Percentiles rank a stretch among this genome's conserved stretches.
Conservation (phyloP, 371 early-diverging fungal genomes). For the Mucor velutinosus region DNA sequence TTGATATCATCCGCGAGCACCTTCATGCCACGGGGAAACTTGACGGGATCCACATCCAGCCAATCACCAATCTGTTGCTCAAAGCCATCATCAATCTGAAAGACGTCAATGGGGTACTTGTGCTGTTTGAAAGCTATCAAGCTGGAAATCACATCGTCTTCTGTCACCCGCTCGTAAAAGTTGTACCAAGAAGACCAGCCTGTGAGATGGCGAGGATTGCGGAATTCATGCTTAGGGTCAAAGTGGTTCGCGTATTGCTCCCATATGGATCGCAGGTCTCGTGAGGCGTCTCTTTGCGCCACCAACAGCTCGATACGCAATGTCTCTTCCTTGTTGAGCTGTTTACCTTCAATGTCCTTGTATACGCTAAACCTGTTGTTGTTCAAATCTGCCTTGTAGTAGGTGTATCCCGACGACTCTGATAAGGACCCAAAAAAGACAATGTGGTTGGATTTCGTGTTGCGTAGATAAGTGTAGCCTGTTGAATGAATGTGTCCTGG, state of each 20-base stretch:
- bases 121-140: conserved; percentile 38
- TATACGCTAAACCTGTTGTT: conserved; percentile 38
- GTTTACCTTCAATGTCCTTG: conserved; percentile 53
- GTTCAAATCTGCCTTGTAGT: conserved; percentile 49
- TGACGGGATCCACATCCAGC: conserved; percentile 44
- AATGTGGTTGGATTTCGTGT: conserved; percentile 31
- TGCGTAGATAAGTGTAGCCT: conserved; percentile 55
- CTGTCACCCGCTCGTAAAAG: conserved; percentile 58
- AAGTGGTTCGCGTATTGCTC: conserved; percentile 45
- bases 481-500: conserved; percentile 58
- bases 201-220: conserved; percentile 37
- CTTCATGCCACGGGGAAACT: conserved; percentile 58
- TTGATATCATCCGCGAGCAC: conserved; percentile 39
- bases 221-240: conserved; percentile 30
- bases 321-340: conserved; percentile 18
- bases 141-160: conserved; percentile 48
- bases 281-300: conserved; percentile 23
- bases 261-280: conserved; percentile 43
- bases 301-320: conserved; percentile 16
- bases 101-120: conserved; percentile 55
- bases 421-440: conserved; percentile 56
- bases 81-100: conserved; percentile 67
- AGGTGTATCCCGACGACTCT: conserved; percentile 56
- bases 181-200: conserved; percentile 70
- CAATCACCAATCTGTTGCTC: conserved; percentile 61